Conservation (phyloP, 768 basidiomycete genomes). For the Cystobasidium ongulense region DNA sequence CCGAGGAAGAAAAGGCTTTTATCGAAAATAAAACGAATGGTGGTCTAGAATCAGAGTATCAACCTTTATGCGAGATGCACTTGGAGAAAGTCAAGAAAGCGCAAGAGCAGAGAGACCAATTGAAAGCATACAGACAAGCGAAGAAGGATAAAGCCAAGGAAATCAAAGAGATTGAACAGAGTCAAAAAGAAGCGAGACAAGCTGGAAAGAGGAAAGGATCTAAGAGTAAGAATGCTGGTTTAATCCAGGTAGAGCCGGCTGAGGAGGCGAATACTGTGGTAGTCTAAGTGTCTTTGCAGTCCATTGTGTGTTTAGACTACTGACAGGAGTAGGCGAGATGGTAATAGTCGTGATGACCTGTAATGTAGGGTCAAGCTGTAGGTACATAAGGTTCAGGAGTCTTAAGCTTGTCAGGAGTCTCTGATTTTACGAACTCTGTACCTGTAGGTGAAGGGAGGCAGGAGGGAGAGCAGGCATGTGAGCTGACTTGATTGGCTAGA, state of each 20-base stretch:
- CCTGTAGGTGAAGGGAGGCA: too few species aligned
- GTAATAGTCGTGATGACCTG: too few species aligned
- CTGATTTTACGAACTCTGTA: too few species aligned
- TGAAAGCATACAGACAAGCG: conserved; percentile 7
- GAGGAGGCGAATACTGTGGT: neutral
- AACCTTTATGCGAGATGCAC: conserved; percentile 41
- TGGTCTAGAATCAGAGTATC: too few species aligned
- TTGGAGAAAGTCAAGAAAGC: conserved; percentile 43
- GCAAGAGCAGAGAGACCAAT: conserved; percentile 2
- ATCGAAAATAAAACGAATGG: conserved; percentile 42
- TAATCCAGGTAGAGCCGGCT: neutral
- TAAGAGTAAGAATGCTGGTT: neutral
- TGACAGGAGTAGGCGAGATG: too few species aligned
- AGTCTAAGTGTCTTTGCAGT: too few species aligned
- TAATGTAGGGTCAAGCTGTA: too few species aligned
- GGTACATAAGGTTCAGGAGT: too few species aligned
- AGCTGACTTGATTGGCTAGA: too few species aligned
- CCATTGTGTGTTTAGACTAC: too few species aligned
- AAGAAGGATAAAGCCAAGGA: neutral
- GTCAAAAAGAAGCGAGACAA: neutral
- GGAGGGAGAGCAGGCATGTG: too few species aligned
- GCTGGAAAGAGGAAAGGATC: neutral
- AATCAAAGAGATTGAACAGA: neutral
- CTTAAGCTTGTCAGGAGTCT: too few species aligned
- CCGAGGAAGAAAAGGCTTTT: neutral